Evolutionary conservation across 106 monocot genomes (phyloP), one percentile per base, ranked within the genome.

Genomic region (Phalaenopsis aphrodite): DNA sequence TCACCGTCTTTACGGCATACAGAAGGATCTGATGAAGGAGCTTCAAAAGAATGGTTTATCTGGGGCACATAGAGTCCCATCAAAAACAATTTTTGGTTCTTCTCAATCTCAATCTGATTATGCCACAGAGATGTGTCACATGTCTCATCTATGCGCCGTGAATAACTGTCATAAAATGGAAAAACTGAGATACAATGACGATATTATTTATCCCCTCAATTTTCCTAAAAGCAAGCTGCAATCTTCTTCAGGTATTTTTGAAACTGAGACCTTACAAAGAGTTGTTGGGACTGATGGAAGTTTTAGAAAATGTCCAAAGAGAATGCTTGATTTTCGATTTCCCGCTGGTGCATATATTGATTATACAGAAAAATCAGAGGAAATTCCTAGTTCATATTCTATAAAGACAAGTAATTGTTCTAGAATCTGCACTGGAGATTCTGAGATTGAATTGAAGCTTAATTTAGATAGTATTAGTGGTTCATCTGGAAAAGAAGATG

Each of bases 1-100:
- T 55, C 86, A 84, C 79, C 85, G 85, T 77, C 80, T 86, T 56
- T 89, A 92, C 79, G 80, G 81, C 81, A 84, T 84, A 57, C 94
- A 95, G 71, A 92, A 85, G 83, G 76, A 84, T 24, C 67, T 92
- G 80, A 95, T 92, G 92, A 78, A 86, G 48, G 90, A 90, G 77
- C 49, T 89, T 47, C 81, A 85, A 64, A 87, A 72, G 23, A 86
- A 80, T 78, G 76, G 78, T 16, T 39, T 56, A 67, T 78, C 36
- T 38, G 19, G 39, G 64, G 77, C 57, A 67, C 45, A 75, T 18
- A 42, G 69, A 30, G 73, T 73, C 61, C 61, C 83, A 71, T 86
- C 91, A 47, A 69, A 81, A 67, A 81, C 78, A 46, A 83, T 78
- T 82, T 84, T 82, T 12, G 80, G 78, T 76, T 69, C 77, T 68